Evolutionary conservation across 768 basidiomycete species (phyloP), one percentile per base, ranked within the genome.

Genomic region (Astraeus odoratus): DNA sequence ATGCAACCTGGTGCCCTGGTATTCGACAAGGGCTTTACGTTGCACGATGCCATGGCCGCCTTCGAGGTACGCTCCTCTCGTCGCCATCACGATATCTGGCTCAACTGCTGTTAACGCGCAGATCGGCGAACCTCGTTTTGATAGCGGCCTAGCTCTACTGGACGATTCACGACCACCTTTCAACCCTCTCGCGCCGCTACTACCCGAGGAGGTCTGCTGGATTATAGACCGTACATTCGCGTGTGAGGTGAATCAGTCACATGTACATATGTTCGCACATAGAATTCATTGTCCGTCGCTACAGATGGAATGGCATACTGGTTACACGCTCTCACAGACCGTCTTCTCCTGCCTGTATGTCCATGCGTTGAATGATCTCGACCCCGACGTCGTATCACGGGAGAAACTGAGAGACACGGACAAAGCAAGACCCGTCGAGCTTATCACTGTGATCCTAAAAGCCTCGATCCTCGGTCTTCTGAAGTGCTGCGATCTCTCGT

Each of bases 11-110:
- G 78, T 10, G 71, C 72, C 29, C 66, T 91, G 47, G 48, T 92
- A 5, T 73, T 89, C 26, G 80, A 78, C 55, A 75, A 81, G 1
- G 78, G 75, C 24, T 84, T 90, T 53, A 76, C 78, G 15, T 70
- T 95, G 38, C 76, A 83, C 49, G 93, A 97, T 49, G 83, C 90
- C n/a, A 95, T 97, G 92, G 86, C 86, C 54, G 87, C 90, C 12
- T 80, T 96, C 44, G 86, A 93, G 77, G 89, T 86, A 58, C 47
- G 71, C 55, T 19, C 39, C 41, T 42, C 24, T 26, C 40, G 23
- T 46, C 42, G 10, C 15, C 46, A 34, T 39, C 44, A 30, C 51
- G 39, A 43, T 44, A 39, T 8, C 49, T 53, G 41, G 51, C 50
- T 50, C 51, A 48, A 36, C 29, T 29, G 29, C 44, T 30, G n/a